Percentiles rank a stretch among this genome's conserved stretches.
phyloP scores from a whole-genome alignment of 306 rosid genomes.

The Quercus robur region DNA sequence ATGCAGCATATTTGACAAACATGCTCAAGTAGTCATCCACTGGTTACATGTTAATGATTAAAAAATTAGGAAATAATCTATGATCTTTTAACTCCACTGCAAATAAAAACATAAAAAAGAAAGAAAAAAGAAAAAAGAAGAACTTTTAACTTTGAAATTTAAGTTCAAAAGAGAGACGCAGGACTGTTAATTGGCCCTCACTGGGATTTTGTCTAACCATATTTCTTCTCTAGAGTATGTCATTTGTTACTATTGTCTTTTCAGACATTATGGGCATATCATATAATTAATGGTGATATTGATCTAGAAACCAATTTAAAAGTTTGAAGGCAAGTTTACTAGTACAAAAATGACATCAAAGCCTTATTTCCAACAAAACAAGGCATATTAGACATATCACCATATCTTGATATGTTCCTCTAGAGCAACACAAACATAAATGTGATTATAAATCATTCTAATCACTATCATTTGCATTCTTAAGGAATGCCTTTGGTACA shows the following conservation, averaged over 20 bases:
- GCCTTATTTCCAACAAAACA: not conserved
- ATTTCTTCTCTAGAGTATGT: not conserved
- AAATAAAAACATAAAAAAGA: not conserved
- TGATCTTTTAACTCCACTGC: not conserved
- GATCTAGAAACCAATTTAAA: not conserved
- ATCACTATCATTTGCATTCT: not conserved
- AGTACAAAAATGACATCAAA: not conserved
- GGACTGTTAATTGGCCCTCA: not conserved
- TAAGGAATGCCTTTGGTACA: slow-evolving; percentile 1
- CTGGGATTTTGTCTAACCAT: not conserved
- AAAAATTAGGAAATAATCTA: not conserved
- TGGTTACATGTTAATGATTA: not conserved
- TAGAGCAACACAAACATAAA: not conserved
- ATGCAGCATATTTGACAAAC: not conserved
- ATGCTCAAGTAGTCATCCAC: not conserved
- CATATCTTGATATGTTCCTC: not conserved
- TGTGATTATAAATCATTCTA: not conserved
- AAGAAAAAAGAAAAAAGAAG: not conserved
- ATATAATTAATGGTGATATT: not conserved
- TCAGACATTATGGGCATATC: not conserved
- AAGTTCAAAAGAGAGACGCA: not conserved
- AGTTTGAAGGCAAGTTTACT: not conserved
- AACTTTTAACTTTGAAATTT: not conserved
- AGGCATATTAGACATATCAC: not conserved
- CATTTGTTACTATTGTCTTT: not conserved